These are phyloP conservation scores for Nadsonia fulvescens DNA, from an alignment of 805 yeast genomes.

Conservation along the genomic window DNA sequence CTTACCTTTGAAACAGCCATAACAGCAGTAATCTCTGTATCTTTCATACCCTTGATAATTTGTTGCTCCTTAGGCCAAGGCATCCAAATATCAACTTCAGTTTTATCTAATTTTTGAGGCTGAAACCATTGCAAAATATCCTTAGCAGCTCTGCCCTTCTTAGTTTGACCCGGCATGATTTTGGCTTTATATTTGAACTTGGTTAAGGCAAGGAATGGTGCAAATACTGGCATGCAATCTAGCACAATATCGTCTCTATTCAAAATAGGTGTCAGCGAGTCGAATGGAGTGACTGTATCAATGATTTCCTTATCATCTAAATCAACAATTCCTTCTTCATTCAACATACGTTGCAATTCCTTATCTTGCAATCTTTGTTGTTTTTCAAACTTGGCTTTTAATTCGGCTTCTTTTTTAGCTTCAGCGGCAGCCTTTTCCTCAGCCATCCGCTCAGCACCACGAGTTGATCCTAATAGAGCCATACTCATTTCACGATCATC, in stretches of 20 bases:
- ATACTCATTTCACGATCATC: slow-evolving; percentile 61
- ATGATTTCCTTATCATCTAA: slow-evolving; percentile 18
- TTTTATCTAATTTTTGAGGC: slow-evolving; percentile 17
- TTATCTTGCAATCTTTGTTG: slow-evolving; percentile 24
- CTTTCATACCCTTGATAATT: slow-evolving; percentile 34
- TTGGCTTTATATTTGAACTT: slow-evolving; percentile 70
- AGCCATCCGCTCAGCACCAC: slow-evolving; percentile 27
- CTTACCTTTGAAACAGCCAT: slow-evolving; percentile 60
- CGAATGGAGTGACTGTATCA: slow-evolving; percentile 23
- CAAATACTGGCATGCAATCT: slow-evolving; percentile 71
- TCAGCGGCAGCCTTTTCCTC: slow-evolving; percentile 19
- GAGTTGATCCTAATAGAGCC: slow-evolving; percentile 72
- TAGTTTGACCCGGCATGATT: slow-evolving; percentile 58
- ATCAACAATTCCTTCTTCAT: slow-evolving; percentile 17
- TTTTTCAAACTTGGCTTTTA: slow-evolving; percentile 19
- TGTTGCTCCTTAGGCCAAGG: slow-evolving; percentile 63
- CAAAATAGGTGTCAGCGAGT: slow-evolving; percentile 18
- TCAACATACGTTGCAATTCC: slow-evolving; percentile 26
- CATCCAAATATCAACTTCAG: slow-evolving; percentile 28
- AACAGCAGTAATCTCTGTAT: slow-evolving; percentile 46
- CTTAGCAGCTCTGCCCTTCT: slow-evolving; percentile 71
- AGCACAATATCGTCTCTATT: slow-evolving; percentile 30
- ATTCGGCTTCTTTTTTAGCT: slow-evolving; percentile 21
- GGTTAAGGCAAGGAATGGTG: slow-evolving; percentile 72
- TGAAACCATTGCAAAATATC: slow-evolving; percentile 48